These are phyloP conservation scores for Acanthochlamys bracteata DNA, from an alignment of 106 monocot genomes.

Conservation along the genomic window DNA sequence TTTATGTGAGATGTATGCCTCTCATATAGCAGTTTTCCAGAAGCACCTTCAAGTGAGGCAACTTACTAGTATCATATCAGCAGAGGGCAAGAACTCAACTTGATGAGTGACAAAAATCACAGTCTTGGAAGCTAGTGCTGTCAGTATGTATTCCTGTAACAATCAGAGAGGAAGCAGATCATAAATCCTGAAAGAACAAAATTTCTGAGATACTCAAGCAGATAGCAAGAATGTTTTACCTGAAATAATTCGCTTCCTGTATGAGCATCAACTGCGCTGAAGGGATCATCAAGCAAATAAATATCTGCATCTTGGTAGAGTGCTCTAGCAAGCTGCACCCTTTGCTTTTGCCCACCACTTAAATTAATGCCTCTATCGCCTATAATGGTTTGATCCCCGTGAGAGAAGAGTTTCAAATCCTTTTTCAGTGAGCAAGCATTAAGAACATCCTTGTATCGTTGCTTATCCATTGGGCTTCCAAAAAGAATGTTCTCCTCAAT, in stretches of 20 bases:
- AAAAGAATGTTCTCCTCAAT: slow-evolving; percentile 92
- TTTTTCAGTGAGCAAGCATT: slow-evolving; percentile 81
- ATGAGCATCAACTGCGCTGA: slow-evolving; percentile 95
- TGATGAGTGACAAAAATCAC: slow-evolving; percentile 95
- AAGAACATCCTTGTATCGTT: slow-evolving; percentile 65
- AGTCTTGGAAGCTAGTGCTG: slow-evolving; percentile 72
- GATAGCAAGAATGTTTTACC: slow-evolving; percentile 20
- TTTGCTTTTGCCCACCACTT: slow-evolving; percentile 97
- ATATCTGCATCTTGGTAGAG: slow-evolving; percentile 96
- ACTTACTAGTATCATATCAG: slow-evolving; percentile 81
- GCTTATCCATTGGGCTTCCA: slow-evolving; percentile 71
- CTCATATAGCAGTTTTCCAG: too few relatives aligned
- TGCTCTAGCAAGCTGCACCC: slow-evolving; percentile 93
- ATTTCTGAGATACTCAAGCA: neutral
- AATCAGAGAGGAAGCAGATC: neutral
- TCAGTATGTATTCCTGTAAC: slow-evolving; percentile 83
- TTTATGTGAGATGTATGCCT: too few relatives aligned
- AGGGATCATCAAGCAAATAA: slow-evolving; percentile 96
- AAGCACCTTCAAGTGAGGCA: neutral
- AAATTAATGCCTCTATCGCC: slow-evolving; percentile 96
- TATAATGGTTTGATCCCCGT: slow-evolving; percentile 95
- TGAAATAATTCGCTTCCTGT: slow-evolving; percentile 87
- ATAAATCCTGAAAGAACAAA: neutral
- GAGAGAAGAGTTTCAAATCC: slow-evolving; percentile 78
- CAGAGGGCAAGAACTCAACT: slow-evolving; percentile 90